Base-by-base conservation (phyloP, 163 green algal species). In the Dunaliella salina region DNA sequence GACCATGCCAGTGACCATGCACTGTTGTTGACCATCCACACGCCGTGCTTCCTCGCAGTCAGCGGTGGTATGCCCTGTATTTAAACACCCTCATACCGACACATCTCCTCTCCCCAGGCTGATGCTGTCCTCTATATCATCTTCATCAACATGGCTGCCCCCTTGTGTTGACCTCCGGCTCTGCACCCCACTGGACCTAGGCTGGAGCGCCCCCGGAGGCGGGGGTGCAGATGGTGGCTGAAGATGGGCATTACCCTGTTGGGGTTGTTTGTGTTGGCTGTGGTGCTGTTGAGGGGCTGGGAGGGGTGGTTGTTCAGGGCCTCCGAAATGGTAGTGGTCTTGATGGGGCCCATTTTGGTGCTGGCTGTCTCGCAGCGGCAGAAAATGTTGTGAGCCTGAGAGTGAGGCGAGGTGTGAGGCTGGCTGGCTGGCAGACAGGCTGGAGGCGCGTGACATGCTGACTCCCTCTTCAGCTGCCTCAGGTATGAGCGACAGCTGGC, bases 51-150 rank as follows among this genome's bases (percentile, higher is more conserved):
- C 71, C 20, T 20, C 15, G 22, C 12, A 81, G 1, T 40, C 75
- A 34, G 15, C 4, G 40, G 17, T 81, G 17, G 40, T 13, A 25
- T 20, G 15, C 29, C 15, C 12, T 35, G 8, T 35, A 4, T 3
- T 3, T 13, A 81, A 34, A 29, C 75, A 35, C 17, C 32, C 35
- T 45, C n/a, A 82, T 33, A 82, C n/a, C 15, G 79, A 82, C 79
- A 82, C 79, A 57, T 82, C 79, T 33, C 79, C 79, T 29, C 79
- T 24, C 32, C 79, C 79, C 15, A 82, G 33, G 79, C 79, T 82
- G 79, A 82, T 82, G 32, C 79, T 82, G 33, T 82, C 79, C 1
- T 82, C 79, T 5, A 75, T 29, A 1, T 30, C 57, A 69, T 18
- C 24, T 1, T 29, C 63, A 15, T 75, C 63, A 29, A 30, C 63